Conservation (phyloP, 106 monocot genomes). For the Dioscorea zingiberensis region DNA sequence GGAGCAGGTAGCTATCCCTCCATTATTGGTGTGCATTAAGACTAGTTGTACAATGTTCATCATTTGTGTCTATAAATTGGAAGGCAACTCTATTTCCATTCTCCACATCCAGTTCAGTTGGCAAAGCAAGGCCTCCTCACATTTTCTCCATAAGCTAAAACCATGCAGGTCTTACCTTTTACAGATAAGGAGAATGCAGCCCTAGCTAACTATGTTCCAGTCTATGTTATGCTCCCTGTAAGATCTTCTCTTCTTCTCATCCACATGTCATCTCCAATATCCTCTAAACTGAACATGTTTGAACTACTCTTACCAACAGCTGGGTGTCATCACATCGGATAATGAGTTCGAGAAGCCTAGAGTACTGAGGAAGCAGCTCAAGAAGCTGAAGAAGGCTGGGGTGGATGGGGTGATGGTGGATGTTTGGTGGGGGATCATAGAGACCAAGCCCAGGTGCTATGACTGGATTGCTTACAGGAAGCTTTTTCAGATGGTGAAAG, state of each 20-base stretch:
- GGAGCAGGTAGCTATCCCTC: too few relatives aligned
- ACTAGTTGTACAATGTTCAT: too few relatives aligned
- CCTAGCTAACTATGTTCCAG: conserved; percentile 42
- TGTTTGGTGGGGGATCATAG: conserved; percentile 53
- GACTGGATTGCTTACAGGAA: conserved; percentile 41
- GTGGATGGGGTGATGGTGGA: conserved; percentile 60
- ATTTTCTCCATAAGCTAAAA: conserved; percentile 1
- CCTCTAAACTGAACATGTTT: background rate
- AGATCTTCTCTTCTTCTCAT: background rate
- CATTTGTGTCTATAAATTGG: background rate
- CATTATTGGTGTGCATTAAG: too few relatives aligned
- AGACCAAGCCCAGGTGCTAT: conserved; percentile 21
- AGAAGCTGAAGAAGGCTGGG: conserved; percentile 14
- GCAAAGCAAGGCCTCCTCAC: background rate
- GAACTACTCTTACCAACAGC: conserved; percentile 1
- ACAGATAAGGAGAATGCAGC: conserved; percentile 8
- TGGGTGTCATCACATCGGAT: conserved; percentile 22
- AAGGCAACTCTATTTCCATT: background rate
- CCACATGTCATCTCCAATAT: background rate
- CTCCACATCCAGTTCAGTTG: background rate
- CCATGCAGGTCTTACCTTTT: conserved; percentile 14
- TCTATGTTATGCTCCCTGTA: conserved; percentile 56
- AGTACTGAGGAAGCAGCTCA: conserved; percentile 9
- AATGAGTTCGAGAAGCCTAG: conserved; percentile 29
- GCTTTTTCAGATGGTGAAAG: conserved; percentile 34